phyloP scores from a whole-genome alignment of 2,329 filamentous ascomycete species.

The Talaromyces sp. region DNA sequence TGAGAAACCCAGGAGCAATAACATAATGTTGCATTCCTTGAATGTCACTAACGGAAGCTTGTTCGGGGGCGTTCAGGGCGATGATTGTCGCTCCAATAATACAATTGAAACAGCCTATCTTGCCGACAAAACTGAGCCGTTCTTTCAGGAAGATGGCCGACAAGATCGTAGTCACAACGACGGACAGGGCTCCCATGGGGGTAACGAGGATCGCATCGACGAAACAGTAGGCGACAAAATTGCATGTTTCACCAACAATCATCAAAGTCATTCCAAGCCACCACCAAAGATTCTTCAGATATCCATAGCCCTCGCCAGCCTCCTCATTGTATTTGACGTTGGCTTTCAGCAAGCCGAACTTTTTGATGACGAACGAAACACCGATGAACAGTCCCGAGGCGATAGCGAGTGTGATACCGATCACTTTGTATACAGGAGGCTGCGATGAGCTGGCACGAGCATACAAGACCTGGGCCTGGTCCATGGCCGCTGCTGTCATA shows the following conservation, averaged over 20 bases:
- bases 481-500: conserved; percentile 35
- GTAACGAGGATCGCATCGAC: conserved; percentile 95
- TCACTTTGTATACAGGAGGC: conserved; percentile 69
- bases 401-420: conserved; percentile 82
- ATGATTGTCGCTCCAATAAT: conserved; percentile 92
- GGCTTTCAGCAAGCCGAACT: conserved; percentile 82
- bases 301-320: conserved; percentile 94
- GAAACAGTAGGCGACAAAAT: conserved; percentile 95
- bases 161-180: conserved; percentile 86
- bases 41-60: conserved; percentile 81
- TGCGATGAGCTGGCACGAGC: conserved; percentile 41
- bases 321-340: conserved; percentile 96
- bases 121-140: conserved; percentile 89
- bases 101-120: conserved; percentile 92
- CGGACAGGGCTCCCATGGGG: conserved; percentile 82
- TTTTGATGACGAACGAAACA: conserved; percentile 92
- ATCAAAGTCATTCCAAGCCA: conserved; percentile 95
- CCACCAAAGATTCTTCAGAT: conserved; percentile 93
- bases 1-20: conserved; percentile 79
- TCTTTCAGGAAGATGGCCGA: conserved; percentile 96
- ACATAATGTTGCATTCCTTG: conserved; percentile 90
- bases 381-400: conserved; percentile 91
- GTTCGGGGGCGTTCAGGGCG: conserved; percentile 83
- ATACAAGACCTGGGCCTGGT: conserved; percentile 44
- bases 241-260: conserved; percentile 95